phyloP scores from a whole-genome alignment of 1,284 basidiomycete species.

The Irpex sp. region DNA sequence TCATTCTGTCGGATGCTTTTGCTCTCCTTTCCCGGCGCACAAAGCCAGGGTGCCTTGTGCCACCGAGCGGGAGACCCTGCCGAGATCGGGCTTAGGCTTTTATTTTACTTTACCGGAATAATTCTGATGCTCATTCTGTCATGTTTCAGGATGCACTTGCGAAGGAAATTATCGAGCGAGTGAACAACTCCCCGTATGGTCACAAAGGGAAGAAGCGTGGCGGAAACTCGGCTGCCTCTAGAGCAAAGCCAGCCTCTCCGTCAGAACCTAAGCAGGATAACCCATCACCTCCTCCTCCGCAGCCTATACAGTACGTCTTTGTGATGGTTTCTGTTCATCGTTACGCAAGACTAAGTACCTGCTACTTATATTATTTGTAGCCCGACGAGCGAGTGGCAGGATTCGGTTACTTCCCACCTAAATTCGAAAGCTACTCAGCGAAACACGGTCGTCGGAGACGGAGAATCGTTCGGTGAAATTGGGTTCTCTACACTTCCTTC shows the following conservation, averaged over 20 bases:
- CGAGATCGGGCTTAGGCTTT: not conserved
- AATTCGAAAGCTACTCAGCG: constrained; percentile 23
- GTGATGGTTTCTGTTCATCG: constrained; percentile 1
- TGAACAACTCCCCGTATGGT: constrained; percentile 74
- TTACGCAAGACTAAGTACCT: not conserved
- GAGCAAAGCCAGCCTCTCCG: constrained; percentile 17
- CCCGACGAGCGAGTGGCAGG: constrained; percentile 81
- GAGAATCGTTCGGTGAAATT: constrained; percentile 16
- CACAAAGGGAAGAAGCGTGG: constrained; percentile 55
- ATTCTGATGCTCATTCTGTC: not conserved
- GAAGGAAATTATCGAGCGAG: constrained; percentile 69
- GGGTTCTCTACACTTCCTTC: not conserved
- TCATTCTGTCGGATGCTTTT: not conserved
- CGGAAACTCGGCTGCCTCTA: constrained; percentile 18
- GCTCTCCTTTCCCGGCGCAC: not conserved
- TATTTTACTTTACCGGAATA: not conserved
- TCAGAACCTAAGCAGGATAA: constrained; percentile 26
- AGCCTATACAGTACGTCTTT: constrained; percentile 54
- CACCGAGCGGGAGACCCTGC: not conserved
- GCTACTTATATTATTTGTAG: constrained; percentile 30
- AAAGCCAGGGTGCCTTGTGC: not conserved
- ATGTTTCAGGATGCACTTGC: constrained; percentile 60
- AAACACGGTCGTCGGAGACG: constrained; percentile 22
- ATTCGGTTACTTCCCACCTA: constrained; percentile 44
- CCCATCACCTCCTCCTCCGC: constrained; percentile 32